Evolutionary conservation across 2,329 filamentous ascomycete genomes (phyloP).

Genomic region (Tolypocladium paradoxum): DNA sequence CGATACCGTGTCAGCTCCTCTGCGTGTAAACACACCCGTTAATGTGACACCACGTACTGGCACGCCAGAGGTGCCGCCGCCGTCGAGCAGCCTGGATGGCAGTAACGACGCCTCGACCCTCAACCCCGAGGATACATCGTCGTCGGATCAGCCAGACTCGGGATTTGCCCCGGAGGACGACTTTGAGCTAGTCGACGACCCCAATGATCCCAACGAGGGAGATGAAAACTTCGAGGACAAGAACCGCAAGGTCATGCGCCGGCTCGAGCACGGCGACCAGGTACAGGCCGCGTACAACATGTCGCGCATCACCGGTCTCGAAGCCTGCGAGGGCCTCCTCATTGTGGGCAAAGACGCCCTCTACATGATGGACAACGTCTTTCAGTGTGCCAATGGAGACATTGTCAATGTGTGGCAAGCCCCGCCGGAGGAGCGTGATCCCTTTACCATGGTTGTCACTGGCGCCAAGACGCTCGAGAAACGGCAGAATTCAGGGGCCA

Average conservation of each 20-base stretch:
- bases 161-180: conserved; percentile 59
- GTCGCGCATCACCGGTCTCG: conserved; percentile 84
- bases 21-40: conserved; percentile 22
- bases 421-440: conserved; percentile 81
- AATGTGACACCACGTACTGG: conserved; percentile 10
- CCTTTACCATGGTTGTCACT: conserved; percentile 88
- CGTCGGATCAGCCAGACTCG: conserved; percentile 11
- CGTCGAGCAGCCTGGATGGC: conserved; percentile 11
- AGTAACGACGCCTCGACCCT: conserved; percentile 9
- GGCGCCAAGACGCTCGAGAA: conserved; percentile 50
- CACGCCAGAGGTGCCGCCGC: conserved; percentile 5
- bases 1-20: conserved; percentile 25
- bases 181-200: conserved; percentile 92
- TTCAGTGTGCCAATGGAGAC: conserved; percentile 88
- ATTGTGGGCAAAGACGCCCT: conserved; percentile 86
- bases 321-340: conserved; percentile 85
- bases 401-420: conserved; percentile 97
- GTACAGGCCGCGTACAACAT: conserved; percentile 94
- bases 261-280: conserved; percentile 78
- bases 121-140: conserved; percentile 13
- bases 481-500: conserved; percentile 40
- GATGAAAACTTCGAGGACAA: conserved; percentile 86
- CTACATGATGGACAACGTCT: conserved; percentile 94
- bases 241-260: conserved; percentile 94
- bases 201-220: conserved; percentile 67